These are phyloP conservation scores for Plasmodium malariae DNA, from an alignment of 169 alveolate genomes.

Conservation along the genomic window DNA sequence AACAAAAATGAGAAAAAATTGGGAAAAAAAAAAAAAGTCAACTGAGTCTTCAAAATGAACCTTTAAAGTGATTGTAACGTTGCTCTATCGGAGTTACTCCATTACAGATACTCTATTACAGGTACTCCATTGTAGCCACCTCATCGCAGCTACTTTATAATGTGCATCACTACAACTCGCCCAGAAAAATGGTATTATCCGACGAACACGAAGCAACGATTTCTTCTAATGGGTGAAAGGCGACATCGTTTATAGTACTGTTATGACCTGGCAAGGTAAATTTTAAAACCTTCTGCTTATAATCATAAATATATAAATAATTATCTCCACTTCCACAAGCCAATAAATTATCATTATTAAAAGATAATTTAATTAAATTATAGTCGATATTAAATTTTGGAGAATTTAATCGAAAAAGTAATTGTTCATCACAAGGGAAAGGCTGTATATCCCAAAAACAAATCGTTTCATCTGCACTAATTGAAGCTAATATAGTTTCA, in stretches of 20 bases:
- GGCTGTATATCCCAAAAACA: slow-evolving; percentile 90
- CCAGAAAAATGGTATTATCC: slow-evolving; percentile 85
- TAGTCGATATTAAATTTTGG: slow-evolving; percentile 86
- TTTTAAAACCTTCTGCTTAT: slow-evolving; percentile 79
- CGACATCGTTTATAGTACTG: slow-evolving; percentile 90
- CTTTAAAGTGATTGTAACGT: no score
- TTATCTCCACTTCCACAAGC: slow-evolving; percentile 89
- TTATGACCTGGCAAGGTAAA: slow-evolving; percentile 88
- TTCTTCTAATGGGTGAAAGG: slow-evolving; percentile 87
- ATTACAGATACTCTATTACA: no score
- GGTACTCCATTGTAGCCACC: no score
- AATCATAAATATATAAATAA: slow-evolving; percentile 83
- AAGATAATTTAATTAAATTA: slow-evolving; percentile 84
- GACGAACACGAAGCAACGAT: slow-evolving; percentile 88
- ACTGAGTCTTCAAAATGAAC: no score
- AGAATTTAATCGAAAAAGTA: slow-evolving; percentile 8
- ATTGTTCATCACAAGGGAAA: slow-evolving; percentile 54
- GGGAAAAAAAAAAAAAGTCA: no score
- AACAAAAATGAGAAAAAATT: no score
- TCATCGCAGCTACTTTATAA: no score
- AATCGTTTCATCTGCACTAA: slow-evolving; percentile 86
- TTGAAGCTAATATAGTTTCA: slow-evolving; percentile 84
- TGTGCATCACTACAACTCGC: slow-evolving; percentile 84
- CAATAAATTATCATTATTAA: slow-evolving; percentile 80
- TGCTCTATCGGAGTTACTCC: no score